phyloP scores from a whole-genome alignment of 2,329 filamentous ascomycete species.

The Dothiorella sarmentorum region DNA sequence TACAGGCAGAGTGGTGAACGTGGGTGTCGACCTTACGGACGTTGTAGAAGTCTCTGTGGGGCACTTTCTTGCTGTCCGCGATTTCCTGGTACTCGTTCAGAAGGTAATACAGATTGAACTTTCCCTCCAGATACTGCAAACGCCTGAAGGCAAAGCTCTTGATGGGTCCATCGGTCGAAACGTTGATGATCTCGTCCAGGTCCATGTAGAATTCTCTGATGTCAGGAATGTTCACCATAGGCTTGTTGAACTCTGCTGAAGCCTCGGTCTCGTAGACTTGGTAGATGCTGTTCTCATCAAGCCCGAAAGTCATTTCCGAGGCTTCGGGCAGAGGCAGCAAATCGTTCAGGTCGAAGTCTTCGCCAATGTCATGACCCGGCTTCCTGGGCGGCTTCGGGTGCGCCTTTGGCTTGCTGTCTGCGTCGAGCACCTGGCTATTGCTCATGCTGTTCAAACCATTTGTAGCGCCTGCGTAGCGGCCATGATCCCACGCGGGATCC shows the following conservation, averaged over 20 bases:
- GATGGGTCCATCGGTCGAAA: slow-evolving; percentile 92
- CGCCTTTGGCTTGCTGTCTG: slow-evolving; percentile 28
- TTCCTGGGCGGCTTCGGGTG: slow-evolving; percentile 62
- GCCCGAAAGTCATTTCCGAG: slow-evolving; percentile 68
- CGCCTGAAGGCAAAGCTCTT: slow-evolving; percentile 97
- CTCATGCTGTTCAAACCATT: slow-evolving; percentile 33
- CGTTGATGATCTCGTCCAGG: slow-evolving; percentile 76
- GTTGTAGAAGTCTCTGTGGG: slow-evolving; percentile 98
- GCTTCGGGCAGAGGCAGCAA: slow-evolving; percentile 68
- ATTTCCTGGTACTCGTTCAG: slow-evolving; percentile 98
- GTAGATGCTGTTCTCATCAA: slow-evolving; percentile 84
- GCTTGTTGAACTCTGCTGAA: slow-evolving; percentile 60
- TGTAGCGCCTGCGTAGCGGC: slow-evolving; percentile 38
- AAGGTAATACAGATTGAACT: slow-evolving; percentile 90
- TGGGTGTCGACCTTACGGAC: slow-evolving; percentile 98
- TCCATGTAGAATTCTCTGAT: slow-evolving; percentile 96
- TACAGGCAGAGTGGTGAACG: slow-evolving; percentile 97
- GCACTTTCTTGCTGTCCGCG: slow-evolving; percentile 94
- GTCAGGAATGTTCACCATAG: slow-evolving; percentile 81
- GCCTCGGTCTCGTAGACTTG: slow-evolving; percentile 78
- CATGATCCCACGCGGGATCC: slow-evolving; percentile 80
- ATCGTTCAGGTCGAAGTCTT: slow-evolving; percentile 84
- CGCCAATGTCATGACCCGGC: slow-evolving; percentile 83
- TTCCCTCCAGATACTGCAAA: slow-evolving; percentile 91
- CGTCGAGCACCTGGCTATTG: slow-evolving; percentile 35